A percentile compares a stretch with the other conserved stretches of the same genome.
Conservation (phyloP, 1,139 yeast genomes). For the Protomyces pachydermus region DNA sequence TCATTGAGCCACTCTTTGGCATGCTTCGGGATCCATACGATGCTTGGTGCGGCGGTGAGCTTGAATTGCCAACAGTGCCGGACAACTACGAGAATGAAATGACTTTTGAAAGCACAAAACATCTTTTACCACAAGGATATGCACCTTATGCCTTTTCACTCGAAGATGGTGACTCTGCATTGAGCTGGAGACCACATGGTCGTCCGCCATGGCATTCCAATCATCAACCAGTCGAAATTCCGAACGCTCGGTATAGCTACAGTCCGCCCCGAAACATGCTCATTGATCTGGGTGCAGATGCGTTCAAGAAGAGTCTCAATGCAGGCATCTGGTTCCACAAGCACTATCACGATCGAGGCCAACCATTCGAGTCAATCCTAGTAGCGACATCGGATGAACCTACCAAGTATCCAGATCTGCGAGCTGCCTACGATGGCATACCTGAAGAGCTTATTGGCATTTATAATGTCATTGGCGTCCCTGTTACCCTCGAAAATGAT, state of each 20-base stretch:
- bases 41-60: background rate
- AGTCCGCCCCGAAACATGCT: background rate
- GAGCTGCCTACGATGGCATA: background rate
- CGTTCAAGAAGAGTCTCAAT: slow-evolving; percentile 1
- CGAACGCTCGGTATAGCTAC: slow-evolving; percentile 1
- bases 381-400: background rate
- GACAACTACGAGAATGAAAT: background rate
- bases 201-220: slow-evolving; percentile 23
- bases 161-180: background rate
- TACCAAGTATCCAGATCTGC: background rate
- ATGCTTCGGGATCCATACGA: slow-evolving; percentile 22
- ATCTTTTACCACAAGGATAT: slow-evolving; percentile 13
- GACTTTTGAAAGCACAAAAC: slow-evolving; percentile 5
- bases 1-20: slow-evolving; percentile 23
- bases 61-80: background rate
- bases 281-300: slow-evolving; percentile 14
- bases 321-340: slow-evolving; percentile 17
- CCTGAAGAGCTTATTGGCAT: slow-evolving; percentile 15
- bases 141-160: slow-evolving; percentile 11
- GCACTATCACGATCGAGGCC: slow-evolving; percentile 14
- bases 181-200: slow-evolving; percentile 13
- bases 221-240: background rate
- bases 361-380: slow-evolving; percentile 9
- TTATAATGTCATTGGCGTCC: slow-evolving; percentile 4
- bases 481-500: slow-evolving; percentile 7